A percentile compares a stretch with the other conserved stretches of the same genome.
These are phyloP conservation scores for Conringia planisiliqua DNA, from an alignment of 345 rosid species.

Conservation along the genomic window DNA sequence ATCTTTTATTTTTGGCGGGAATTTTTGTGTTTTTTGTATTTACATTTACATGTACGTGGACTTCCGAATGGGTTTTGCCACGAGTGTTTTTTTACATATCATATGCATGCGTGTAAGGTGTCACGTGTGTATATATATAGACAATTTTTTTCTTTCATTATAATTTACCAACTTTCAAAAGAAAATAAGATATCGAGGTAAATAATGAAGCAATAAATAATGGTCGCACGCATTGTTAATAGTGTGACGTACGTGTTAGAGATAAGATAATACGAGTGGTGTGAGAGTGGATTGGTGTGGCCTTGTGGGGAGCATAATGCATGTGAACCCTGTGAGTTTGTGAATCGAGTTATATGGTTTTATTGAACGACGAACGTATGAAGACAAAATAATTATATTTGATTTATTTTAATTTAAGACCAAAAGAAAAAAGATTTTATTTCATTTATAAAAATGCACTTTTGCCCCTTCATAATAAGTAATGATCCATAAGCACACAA, in stretches of 20 bases:
- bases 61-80: constrained; percentile 12
- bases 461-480: neutral
- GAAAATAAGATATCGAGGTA: neutral
- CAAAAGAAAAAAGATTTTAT: neutral
- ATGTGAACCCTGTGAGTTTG: constrained; percentile 20
- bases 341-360: neutral
- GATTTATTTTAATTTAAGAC: neutral
- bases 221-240: neutral
- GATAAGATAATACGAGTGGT: neutral
- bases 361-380: constrained; percentile 19
- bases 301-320: constrained; percentile 19
- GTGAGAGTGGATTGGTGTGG: constrained; percentile 21
- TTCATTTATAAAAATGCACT: neutral
- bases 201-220: neutral
- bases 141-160: neutral
- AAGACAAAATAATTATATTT: neutral
- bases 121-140: constrained; percentile 23
- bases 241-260: neutral
- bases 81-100: neutral
- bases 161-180: neutral
- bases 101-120: constrained; percentile 28
- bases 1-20: constrained; percentile 36
- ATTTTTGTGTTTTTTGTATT: constrained; percentile 9
- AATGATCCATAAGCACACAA: neutral
- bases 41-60: constrained; percentile 18